These are phyloP conservation scores for Acanthamoeba polyphaga DNA, from an alignment of 208 protist species.

Conservation along the genomic window DNA sequence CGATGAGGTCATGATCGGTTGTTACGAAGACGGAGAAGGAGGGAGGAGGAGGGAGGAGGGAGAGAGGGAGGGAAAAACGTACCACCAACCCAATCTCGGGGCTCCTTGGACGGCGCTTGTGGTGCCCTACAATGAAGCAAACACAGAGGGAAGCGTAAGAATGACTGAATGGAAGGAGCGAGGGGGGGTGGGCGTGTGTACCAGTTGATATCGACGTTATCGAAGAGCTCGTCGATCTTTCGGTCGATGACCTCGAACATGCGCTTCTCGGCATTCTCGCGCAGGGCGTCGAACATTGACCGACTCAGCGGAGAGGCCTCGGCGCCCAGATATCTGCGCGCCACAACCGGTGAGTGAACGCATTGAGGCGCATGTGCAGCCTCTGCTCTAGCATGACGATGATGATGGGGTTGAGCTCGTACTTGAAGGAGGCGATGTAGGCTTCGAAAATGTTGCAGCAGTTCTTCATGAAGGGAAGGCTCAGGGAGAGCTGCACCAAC, in stretches of 20 bases:
- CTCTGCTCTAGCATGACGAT: background rate
- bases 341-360: background rate
- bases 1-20: too few species aligned
- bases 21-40: too few species aligned
- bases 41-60: too few species aligned
- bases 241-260: constrained; percentile 43
- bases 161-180: background rate
- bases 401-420: too few species aligned
- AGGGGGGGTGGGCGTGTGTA: background rate
- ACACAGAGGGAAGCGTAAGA: background rate
- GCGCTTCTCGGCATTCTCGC: constrained; percentile 35
- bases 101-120: background rate
- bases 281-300: constrained; percentile 27
- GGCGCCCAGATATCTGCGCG: background rate
- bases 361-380: background rate
- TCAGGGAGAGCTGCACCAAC: constrained; percentile 31
- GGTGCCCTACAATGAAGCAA: background rate
- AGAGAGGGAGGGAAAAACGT: background rate
- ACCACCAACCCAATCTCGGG: constrained; percentile 26
- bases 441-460: constrained; percentile 39
- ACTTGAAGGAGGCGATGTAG: constrained; percentile 41
- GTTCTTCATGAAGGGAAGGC: constrained; percentile 23
- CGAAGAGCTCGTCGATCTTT: constrained; percentile 61
- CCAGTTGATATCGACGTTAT: constrained; percentile 44
- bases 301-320: constrained; percentile 1